Percentiles rank a stretch among this genome's conserved stretches.
Evolutionary conservation across 768 basidiomycete genomes (phyloP).

Genomic region (Agaricus subrufescens): DNA sequence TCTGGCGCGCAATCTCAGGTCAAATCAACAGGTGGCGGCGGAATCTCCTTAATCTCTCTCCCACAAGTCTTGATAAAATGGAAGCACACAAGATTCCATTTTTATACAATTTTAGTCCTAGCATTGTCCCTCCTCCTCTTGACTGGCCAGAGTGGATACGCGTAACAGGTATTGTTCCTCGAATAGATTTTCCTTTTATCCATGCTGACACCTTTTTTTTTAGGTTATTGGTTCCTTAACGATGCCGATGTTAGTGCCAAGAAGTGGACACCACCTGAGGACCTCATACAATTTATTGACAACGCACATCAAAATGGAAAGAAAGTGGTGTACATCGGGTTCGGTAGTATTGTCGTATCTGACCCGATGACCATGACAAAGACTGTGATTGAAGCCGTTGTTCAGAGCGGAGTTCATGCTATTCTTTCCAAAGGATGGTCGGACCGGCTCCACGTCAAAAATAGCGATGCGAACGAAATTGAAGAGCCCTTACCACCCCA

Average conservation of each 20-base stretch:
- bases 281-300: conserved; percentile 79
- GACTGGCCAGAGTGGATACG: conserved; percentile 99
- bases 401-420: conserved; percentile 82
- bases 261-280: conserved; percentile 85
- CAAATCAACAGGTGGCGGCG: conserved; percentile 95
- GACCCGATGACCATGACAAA: conserved; percentile 92
- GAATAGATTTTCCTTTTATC: not conserved
- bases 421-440: conserved; percentile 99
- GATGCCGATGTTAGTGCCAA: conserved; percentile 85
- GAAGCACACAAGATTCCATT: conserved; percentile 98
- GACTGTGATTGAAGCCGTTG: conserved; percentile 84
- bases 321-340: conserved; percentile 97
- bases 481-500: conserved; percentile 72
- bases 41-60: conserved; percentile 65
- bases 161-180: conserved; percentile 59
- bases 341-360: conserved; percentile 95
- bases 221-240: conserved; percentile 97
- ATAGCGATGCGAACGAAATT: conserved; percentile 49
- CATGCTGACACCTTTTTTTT: not conserved
- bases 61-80: conserved; percentile 91
- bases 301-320: conserved; percentile 67
- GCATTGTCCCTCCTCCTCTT: conserved; percentile 85
- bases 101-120: conserved; percentile 94
- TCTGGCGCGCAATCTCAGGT: conserved; percentile 92
- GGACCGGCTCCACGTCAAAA: conserved; percentile 75